A percentile compares a stretch with the other conserved stretches of the same genome.
Conservation (phyloP, 108 stramenopile species). For the Schizochytrium sp. region DNA sequence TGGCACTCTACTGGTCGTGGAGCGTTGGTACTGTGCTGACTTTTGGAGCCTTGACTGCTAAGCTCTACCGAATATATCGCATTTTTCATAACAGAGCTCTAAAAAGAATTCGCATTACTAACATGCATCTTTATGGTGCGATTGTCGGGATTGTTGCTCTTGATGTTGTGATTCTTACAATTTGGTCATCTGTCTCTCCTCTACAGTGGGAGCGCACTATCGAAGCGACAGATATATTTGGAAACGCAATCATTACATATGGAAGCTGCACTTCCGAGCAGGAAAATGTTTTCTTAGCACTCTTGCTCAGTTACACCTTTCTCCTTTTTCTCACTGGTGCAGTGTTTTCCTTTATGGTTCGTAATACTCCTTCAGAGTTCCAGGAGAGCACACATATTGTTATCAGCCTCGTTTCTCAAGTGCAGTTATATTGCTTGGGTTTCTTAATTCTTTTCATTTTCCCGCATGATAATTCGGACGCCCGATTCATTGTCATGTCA, state of each 20-base stretch:
- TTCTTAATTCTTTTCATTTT: constrained; percentile 41
- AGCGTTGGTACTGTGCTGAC: constrained; percentile 39
- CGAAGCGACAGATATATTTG: background rate
- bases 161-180: constrained; percentile 14
- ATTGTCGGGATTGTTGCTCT: background rate
- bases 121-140: constrained; percentile 2
- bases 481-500: constrained; percentile 41
- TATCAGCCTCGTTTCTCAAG: constrained; percentile 11
- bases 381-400: constrained; percentile 46
- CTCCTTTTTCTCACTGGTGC: constrained; percentile 28
- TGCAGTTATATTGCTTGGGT: constrained; percentile 32
- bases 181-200: constrained; percentile 27
- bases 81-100: constrained; percentile 26
- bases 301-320: constrained; percentile 9
- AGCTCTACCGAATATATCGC: constrained; percentile 13
- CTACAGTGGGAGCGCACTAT: background rate
- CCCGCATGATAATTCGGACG: background rate
- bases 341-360: constrained; percentile 31
- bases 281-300: background rate
- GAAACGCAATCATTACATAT: background rate
- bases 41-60: constrained; percentile 27
- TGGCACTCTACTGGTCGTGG: constrained; percentile 50
- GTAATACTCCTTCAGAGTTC: constrained; percentile 37
- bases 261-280: constrained; percentile 39
- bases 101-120: constrained; percentile 11